A percentile compares a stretch with the other conserved stretches of the same genome.
phyloP scores from a whole-genome alignment of 1,284 basidiomycete genomes.

The Volvariella volvacea region DNA sequence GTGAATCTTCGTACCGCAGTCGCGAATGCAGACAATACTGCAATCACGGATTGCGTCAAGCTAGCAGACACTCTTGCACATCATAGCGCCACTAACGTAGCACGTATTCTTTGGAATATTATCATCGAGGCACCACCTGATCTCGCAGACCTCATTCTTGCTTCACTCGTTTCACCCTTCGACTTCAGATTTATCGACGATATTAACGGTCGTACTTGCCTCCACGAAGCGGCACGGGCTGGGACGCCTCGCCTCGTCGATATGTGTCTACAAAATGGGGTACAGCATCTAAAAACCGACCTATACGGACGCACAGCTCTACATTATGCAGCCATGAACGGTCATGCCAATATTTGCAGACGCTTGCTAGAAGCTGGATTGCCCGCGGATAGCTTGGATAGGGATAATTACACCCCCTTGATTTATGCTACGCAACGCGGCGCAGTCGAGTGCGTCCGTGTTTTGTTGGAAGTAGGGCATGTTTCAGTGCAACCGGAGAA shows the following conservation, averaged over 20 bases:
- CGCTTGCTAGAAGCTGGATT: conserved; percentile 69
- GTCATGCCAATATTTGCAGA: conserved; percentile 73
- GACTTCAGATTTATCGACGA: conserved; percentile 93
- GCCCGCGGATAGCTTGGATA: conserved; percentile 70
- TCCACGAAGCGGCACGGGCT: conserved; percentile 91
- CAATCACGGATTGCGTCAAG: conserved; percentile 65
- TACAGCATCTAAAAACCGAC: conserved; percentile 67
- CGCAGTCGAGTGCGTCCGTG: conserved; percentile 73
- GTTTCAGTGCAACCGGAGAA: conserved; percentile 53
- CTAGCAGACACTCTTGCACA: conserved; percentile 63
- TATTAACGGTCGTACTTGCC: conserved; percentile 92
- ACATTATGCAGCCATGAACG: conserved; percentile 96
- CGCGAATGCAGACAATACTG: conserved; percentile 47
- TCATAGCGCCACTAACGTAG: conserved; percentile 58
- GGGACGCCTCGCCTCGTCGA: conserved; percentile 79
- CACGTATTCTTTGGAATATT: conserved; percentile 88
- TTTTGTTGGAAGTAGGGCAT: conserved; percentile 65
- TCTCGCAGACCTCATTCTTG: conserved; percentile 69
- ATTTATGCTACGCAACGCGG: conserved; percentile 92
- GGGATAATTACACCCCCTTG: conserved; percentile 92
- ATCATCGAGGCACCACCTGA: conserved; percentile 74
- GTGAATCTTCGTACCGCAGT: conserved; percentile 78
- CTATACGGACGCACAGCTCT: conserved; percentile 91
- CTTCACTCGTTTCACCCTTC: conserved; percentile 62
- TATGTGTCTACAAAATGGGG: conserved; percentile 73